These are phyloP conservation scores for Penicillium sp. DNA, from an alignment of 2,329 filamentous ascomycete genomes.

Conservation along the genomic window DNA sequence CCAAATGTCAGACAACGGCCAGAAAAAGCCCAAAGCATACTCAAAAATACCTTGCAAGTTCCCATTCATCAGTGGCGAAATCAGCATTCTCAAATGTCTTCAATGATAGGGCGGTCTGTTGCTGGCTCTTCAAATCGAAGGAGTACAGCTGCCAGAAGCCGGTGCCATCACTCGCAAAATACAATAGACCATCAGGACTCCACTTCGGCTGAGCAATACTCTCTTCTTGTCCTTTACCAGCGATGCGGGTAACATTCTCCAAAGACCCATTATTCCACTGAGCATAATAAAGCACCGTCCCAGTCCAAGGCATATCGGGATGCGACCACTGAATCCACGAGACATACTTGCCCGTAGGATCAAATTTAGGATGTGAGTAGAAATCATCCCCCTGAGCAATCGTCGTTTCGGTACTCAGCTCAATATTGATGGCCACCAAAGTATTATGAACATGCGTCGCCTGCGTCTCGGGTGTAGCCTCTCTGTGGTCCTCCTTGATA, in stretches of 20 bases:
- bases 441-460: constrained; percentile 32
- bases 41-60: constrained; percentile 26
- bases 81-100: constrained; percentile 43
- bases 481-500: constrained; percentile 53
- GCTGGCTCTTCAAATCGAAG: constrained; percentile 23
- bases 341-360: constrained; percentile 46
- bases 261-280: constrained; percentile 43
- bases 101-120: constrained; percentile 33
- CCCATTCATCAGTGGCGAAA: constrained; percentile 32
- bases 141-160: constrained; percentile 52
- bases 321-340: constrained; percentile 59
- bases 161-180: constrained; percentile 49
- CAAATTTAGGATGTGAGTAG: constrained; percentile 53
- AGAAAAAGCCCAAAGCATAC: not conserved
- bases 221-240: constrained; percentile 42
- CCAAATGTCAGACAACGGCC: not conserved
- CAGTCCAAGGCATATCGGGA: constrained; percentile 54
- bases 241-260: constrained; percentile 37
- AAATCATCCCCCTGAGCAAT: constrained; percentile 53
- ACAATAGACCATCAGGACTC: constrained; percentile 51
- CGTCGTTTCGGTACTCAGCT: constrained; percentile 34
- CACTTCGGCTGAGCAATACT: constrained; percentile 54
- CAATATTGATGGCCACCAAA: constrained; percentile 31
- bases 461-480: constrained; percentile 25
- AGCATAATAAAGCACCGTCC: constrained; percentile 47